Evolutionary conservation across 352 stramenopile species (phyloP), one percentile per base, ranked within the genome.

Genomic region (Phytophthora multivora): DNA sequence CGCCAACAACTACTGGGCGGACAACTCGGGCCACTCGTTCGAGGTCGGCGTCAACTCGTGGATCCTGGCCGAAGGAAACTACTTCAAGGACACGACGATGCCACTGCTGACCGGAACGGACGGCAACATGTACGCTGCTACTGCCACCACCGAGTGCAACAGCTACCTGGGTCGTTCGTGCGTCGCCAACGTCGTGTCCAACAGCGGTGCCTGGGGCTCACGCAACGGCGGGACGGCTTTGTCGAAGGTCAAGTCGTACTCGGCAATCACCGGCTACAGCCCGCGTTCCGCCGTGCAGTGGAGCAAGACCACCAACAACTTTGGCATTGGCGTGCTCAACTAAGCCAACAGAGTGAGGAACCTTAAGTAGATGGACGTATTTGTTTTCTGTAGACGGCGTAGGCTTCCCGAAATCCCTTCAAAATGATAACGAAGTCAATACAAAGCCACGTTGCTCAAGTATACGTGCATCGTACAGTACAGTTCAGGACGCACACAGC

Each of bases 51-150:
- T 59, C 18, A 67, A 68, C 16, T 58, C 68, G 7, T 77, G 57
- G 41, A 66, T 80, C 33, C 52, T 83, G 7, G 55, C 66, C 3
- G 75, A 80, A n/a, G 75, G 65, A n/a, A 86, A 83, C 63, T 77
- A 74, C 73, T 77, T 79, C 40, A 65, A 79, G 48, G 57, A 71
- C 41, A 77, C 61, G 9, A 47, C 46, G 21, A 23, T 62, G 13
- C 67, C 75, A 1, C 11, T 71, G 21, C 12, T 49, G 5, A 28
- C 18, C 1, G 63, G 51, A 6, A 39, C 45, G 23, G 36, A 63
- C 13, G 60, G 59, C 6, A 25, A 39, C 25, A 41, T 73, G 18
- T 73, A 66, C 48, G 48, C 59, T 11, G 50, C 64, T 16, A 56
- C 45, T 1, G 47, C 26, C 19, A 45, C 35, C 8, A 51, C 36